Base-by-base conservation (phyloP, 441 rosid genomes). In the Oxalis stricta region DNA sequence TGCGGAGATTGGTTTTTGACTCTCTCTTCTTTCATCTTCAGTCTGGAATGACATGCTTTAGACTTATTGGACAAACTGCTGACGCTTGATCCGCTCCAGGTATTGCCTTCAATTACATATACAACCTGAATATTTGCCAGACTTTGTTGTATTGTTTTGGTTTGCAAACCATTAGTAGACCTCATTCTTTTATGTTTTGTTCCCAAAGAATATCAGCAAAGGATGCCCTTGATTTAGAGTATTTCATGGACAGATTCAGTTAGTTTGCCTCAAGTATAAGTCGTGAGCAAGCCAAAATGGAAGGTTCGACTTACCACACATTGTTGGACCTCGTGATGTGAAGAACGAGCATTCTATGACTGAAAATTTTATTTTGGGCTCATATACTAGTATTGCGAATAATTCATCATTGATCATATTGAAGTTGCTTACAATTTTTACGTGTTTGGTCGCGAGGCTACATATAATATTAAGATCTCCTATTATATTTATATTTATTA, bases 171-270 rank as follows among this genome's bases (percentile, higher is more conserved):
- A 26, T 26, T 6, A 26, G n/a, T 26, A 6, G 8, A 23, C 28
- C 28, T 16, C 3, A 3, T 7, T 21, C 22, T 4, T 50, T 39
- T 18, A 5, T 23, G 43, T 14, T 10, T 38, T 38, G 3, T 18
- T 33, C 52, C 24, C 52, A 65, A 65, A 65, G 70, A 51, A 65
- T 65, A 52, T 51, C 65, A 2, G 65, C 70, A 2, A 59, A 59
- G 70, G 70, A 65, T 55, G 70, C 70, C 17, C 59, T 65, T 0
- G 65, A 55, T 35, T 58, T 62, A 0, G 70, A 65, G 55, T 65
- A 65, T 37, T 59, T 65, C 55, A n/a, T 65, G 70, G 70, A 24
- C 56, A 7, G 70, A 65, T n/a, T n/a, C n/a, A n/a, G n/a, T n/a
- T n/a, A n/a, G n/a, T n/a, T n/a, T n/a, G n/a, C n/a, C n/a, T n/a